Evolutionary conservation across 2,329 filamentous ascomycete species (phyloP), one percentile per base, ranked within the genome.

Genomic region (Aspergillus sp.): DNA sequence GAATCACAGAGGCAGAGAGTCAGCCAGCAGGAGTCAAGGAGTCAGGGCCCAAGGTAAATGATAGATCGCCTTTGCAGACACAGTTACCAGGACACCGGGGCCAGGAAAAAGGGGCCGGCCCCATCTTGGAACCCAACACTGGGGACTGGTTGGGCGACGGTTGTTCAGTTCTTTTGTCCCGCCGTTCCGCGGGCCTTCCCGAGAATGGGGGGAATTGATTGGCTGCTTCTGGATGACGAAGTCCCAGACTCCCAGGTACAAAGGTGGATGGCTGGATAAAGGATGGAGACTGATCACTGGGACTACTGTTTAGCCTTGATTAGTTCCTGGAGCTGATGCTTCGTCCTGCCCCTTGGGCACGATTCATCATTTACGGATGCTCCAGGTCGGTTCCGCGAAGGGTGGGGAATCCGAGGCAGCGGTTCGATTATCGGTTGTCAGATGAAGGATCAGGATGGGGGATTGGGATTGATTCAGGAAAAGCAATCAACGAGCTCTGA

Each of bases 351-450:
- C 37, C 49, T 52, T 51, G 48, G 48, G 48, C 37, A 51, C 21
- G 9, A 51, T 31, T 27, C 37, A 19, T 31, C 25, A 17, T 23
- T 14, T 45, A 7, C 14, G 19, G 15, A 37, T 37, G 15, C 12
- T 37, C 35, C 5, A 37, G 5, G 12, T 37, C 35, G 15, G 35
- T 37, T n/a, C 35, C 35, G 35, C 59, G 60, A 25, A 25, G 44
- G 25, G 44, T 46, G 55, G 48, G 55, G 39, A 60, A 57, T 61
- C 62, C 61, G 55, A 58, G 49, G 23, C 52, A 50, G 53, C 53
- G 62, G 62, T 61, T 60, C 61, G 56, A 64, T 62, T 56, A 49
- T 60, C 61, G 55, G 62, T 62, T 56, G 52, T 56, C 55, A 43
- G 49, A 51, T 25, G 25, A 31, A 40, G 40, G 47, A 56, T 41